A percentile compares a stretch with the other conserved stretches of the same genome.
Conservation (phyloP, 306 rosid genomes). For the Casuarina glauca region DNA sequence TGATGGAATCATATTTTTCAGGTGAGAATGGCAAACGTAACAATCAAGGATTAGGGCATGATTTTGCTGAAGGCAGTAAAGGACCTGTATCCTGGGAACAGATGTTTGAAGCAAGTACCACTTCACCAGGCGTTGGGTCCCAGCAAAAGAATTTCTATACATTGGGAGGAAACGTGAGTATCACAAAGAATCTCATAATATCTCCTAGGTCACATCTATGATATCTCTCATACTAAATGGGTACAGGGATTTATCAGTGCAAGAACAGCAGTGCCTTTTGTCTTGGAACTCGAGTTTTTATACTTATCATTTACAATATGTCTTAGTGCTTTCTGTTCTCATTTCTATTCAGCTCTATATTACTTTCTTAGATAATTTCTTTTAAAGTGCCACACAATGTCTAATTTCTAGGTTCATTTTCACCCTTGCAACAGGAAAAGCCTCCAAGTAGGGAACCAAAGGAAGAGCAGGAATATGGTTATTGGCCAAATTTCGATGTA, state of each 20-base stretch:
- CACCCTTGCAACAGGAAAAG: slow-evolving; percentile 52
- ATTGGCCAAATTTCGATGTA: slow-evolving; percentile 44
- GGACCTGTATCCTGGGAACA: slow-evolving; percentile 55
- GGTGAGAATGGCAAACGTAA: slow-evolving; percentile 40
- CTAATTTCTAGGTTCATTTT: not conserved
- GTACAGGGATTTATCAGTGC: not conserved
- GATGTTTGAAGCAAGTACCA: slow-evolving; percentile 43
- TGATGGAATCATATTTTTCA: slow-evolving; percentile 28
- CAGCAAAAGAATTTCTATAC: slow-evolving; percentile 36
- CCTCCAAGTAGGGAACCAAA: slow-evolving; percentile 36
- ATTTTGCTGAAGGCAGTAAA: slow-evolving; percentile 41
- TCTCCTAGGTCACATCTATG: not conserved
- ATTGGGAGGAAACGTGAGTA: slow-evolving; percentile 59
- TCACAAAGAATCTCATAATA: slow-evolving; percentile 20
- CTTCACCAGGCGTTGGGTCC: slow-evolving; percentile 30
- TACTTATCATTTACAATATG: not conserved
- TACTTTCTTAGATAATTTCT: not conserved
- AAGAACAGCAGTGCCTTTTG: not conserved
- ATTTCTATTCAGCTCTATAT: not conserved
- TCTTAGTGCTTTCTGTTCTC: not conserved
- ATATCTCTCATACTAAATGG: not conserved
- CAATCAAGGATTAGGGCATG: slow-evolving; percentile 35
- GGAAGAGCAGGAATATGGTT: slow-evolving; percentile 42
- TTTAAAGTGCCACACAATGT: not conserved
- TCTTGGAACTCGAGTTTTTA: not conserved